These are phyloP conservation scores for Boletus subluridellus DNA, from an alignment of 1,284 basidiomycete genomes.

Conservation along the genomic window DNA sequence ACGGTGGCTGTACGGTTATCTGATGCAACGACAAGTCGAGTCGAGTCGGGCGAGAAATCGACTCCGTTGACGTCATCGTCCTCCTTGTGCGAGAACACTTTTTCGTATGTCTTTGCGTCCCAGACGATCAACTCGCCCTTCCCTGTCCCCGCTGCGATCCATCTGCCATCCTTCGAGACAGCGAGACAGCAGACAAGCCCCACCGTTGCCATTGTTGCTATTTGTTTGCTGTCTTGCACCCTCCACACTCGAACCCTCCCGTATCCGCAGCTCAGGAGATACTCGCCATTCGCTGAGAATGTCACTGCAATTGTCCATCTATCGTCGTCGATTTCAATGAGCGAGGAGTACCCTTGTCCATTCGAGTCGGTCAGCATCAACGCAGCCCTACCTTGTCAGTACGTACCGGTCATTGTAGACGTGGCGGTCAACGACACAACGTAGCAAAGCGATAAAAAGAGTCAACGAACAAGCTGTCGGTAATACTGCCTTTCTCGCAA, in stretches of 20 bases:
- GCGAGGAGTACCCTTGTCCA: background rate
- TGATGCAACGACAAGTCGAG: background rate
- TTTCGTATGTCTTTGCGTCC: background rate
- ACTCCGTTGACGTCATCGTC: no score
- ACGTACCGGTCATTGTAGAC: no score
- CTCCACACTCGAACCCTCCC: background rate
- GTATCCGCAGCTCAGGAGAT: background rate
- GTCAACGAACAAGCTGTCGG: no score
- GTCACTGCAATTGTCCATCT: background rate
- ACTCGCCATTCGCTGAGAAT: background rate
- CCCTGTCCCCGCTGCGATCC: background rate
- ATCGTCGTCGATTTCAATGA: background rate
- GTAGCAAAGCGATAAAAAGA: no score
- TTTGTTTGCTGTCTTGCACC: background rate
- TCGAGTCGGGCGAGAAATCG: no score
- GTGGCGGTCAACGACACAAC: no score
- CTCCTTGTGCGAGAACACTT: background rate
- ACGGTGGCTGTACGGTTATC: background rate
- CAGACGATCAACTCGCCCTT: background rate
- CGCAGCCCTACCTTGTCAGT: no score
- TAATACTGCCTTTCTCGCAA: no score
- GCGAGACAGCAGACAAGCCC: background rate
- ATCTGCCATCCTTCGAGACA: constrained; percentile 6
- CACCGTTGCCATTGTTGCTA: background rate
- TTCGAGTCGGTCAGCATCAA: background rate